These are phyloP conservation scores for Huiozyma naganishii DNA, from an alignment of 805 yeast genomes.

Conservation along the genomic window DNA sequence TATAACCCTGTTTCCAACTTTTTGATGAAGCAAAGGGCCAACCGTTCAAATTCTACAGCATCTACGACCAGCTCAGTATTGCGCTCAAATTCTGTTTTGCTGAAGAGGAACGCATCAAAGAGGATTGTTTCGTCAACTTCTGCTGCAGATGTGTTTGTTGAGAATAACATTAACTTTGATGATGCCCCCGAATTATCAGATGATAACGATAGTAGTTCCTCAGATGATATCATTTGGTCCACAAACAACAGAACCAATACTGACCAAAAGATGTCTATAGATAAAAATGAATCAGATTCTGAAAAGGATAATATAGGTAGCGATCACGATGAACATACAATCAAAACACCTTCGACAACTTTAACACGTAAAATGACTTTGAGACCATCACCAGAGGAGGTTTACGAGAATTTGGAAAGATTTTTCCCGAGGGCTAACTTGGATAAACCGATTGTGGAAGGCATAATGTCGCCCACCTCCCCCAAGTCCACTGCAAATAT, in stretches of 20 bases:
- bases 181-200: slow-evolving; percentile 54
- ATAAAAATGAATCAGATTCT: neutral
- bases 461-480: slow-evolving; percentile 48
- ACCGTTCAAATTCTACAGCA: slow-evolving; percentile 13
- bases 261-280: slow-evolving; percentile 3
- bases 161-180: slow-evolving; percentile 64
- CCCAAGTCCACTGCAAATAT: slow-evolving; percentile 25
- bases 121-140: slow-evolving; percentile 28
- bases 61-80: slow-evolving; percentile 9
- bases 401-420: slow-evolving; percentile 81
- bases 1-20: slow-evolving; percentile 8
- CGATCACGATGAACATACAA: slow-evolving; percentile 1
- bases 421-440: slow-evolving; percentile 89
- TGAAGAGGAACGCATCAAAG: slow-evolving; percentile 23
- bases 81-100: slow-evolving; percentile 18
- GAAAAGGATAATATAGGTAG: neutral
- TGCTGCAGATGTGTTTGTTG: slow-evolving; percentile 49
- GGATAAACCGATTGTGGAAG: slow-evolving; percentile 82
- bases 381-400: slow-evolving; percentile 91
- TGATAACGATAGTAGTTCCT: slow-evolving; percentile 33
- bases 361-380: slow-evolving; percentile 45
- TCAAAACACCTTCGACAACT: neutral
- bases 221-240: slow-evolving; percentile 24
- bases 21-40: slow-evolving; percentile 9
- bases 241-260: neutral